Evolutionary conservation across 768 basidiomycete genomes (phyloP).

Genomic region (Psilocybe tampanensis): DNA sequence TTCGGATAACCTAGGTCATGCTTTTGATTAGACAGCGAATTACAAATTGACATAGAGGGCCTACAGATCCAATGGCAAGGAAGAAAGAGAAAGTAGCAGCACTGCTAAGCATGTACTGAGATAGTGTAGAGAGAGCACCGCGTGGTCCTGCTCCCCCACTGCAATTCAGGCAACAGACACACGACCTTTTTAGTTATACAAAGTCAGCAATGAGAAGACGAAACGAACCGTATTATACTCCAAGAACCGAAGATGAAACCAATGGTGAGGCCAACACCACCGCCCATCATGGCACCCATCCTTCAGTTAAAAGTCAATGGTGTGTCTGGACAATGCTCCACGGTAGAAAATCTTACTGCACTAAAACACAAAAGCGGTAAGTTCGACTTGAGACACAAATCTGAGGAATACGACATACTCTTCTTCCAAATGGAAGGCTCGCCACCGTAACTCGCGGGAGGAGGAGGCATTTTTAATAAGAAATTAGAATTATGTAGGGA

Average conservation of each 20-base stretch:
- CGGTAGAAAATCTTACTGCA: constrained; percentile 1
- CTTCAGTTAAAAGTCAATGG: constrained; percentile 36
- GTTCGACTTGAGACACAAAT: not conserved
- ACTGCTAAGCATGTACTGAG: constrained; percentile 98
- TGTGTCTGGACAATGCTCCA: not conserved
- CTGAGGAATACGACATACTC: constrained; percentile 43
- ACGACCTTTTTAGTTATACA: not conserved
- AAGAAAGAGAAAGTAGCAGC: constrained; percentile 98
- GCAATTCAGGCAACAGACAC: constrained; percentile 8
- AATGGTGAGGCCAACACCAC: constrained; percentile 93
- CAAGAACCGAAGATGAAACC: constrained; percentile 97
- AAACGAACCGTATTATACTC: constrained; percentile 81
- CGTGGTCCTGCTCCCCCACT: constrained; percentile 92
- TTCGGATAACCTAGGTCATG: constrained; percentile 79
- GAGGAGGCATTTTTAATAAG: constrained; percentile 24
- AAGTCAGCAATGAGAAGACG: not conserved
- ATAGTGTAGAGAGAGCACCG: constrained; percentile 87
- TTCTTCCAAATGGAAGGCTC: constrained; percentile 78
- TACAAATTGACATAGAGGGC: constrained; percentile 18
- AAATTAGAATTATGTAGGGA: not conserved
- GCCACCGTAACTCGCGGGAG: constrained; percentile 46
- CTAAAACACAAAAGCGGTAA: not conserved
- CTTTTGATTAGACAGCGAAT: constrained; percentile 4
- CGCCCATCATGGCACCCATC: constrained; percentile 93
- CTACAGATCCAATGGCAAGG: constrained; percentile 90